Evolutionary conservation across 805 yeast species (phyloP).

Genomic region (Ogataea philodendri): DNA sequence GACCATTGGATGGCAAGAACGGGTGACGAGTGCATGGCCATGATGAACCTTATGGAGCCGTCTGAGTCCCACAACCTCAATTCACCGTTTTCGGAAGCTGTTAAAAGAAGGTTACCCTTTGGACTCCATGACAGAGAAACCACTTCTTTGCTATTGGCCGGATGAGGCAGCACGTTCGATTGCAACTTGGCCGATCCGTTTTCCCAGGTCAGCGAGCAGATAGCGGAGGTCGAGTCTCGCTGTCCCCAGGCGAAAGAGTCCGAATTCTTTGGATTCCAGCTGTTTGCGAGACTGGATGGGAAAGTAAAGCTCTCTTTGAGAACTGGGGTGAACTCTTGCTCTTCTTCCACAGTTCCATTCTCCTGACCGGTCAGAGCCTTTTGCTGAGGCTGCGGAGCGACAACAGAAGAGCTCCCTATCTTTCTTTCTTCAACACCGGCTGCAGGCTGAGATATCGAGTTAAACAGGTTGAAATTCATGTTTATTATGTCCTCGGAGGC

Average conservation of each 20-base stretch:
- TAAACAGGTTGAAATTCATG: conserved; percentile 48
- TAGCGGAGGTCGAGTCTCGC: conserved; percentile 27
- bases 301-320: conserved; percentile 40
- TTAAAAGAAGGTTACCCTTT: conserved; percentile 57
- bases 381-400: conserved; percentile 1
- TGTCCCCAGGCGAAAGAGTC: conserved; percentile 55
- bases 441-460: conserved; percentile 39
- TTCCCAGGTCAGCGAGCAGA: conserved; percentile 26
- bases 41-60: conserved; percentile 59
- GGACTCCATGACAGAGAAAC: conserved; percentile 59
- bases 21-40: conserved; percentile 53
- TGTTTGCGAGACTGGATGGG: conserved; percentile 44
- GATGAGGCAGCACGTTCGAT: conserved; percentile 23
- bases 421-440: conserved; percentile 10
- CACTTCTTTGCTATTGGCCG: conserved; percentile 26
- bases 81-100: conserved; percentile 70
- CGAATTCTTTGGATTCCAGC: conserved; percentile 55
- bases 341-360: conserved; percentile 2
- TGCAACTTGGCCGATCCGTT: no score
- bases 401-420: conserved; percentile 3
- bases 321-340: conserved; percentile 35
- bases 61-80: conserved; percentile 74
- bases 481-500: conserved; percentile 28
- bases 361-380: background rate
- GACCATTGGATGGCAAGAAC: conserved; percentile 63